Evolutionary conservation across 2,329 filamentous ascomycete genomes (phyloP).

Genomic region (Cercospora zeae-maydis): DNA sequence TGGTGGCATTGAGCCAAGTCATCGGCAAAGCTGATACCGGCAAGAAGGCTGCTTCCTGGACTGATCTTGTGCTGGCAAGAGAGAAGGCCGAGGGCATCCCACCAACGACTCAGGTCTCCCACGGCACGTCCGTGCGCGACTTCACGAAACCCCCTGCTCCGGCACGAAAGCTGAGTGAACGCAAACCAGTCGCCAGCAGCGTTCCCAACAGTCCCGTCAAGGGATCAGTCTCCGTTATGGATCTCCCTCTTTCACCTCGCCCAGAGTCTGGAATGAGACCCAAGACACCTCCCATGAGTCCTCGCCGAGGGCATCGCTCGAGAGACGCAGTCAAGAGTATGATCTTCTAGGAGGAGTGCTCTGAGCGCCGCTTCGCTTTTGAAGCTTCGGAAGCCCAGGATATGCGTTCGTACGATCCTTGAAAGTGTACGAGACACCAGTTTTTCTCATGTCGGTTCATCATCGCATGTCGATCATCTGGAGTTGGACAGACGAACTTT

Average conservation of each 20-base stretch:
- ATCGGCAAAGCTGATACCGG: slow-evolving; percentile 55
- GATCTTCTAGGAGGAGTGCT: slow-evolving; percentile 34
- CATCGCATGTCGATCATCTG: not conserved
- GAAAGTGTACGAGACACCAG: slow-evolving; percentile 4
- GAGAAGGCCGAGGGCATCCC: slow-evolving; percentile 32
- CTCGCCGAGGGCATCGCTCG: slow-evolving; percentile 30
- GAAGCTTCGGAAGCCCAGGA: not conserved
- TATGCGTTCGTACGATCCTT: slow-evolving; percentile 11
- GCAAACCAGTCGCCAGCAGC: slow-evolving; percentile 27
- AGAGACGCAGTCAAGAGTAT: slow-evolving; percentile 40
- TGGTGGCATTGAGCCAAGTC: slow-evolving; percentile 75
- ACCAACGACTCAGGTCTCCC: slow-evolving; percentile 2
- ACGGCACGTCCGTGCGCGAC: slow-evolving; percentile 24
- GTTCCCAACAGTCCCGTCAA: slow-evolving; percentile 31
- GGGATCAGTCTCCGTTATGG: slow-evolving; percentile 14
- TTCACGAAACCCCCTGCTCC: slow-evolving; percentile 30
- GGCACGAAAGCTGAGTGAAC: slow-evolving; percentile 22
- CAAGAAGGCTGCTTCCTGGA: slow-evolving; percentile 54
- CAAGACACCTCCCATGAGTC: slow-evolving; percentile 35
- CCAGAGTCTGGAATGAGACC: slow-evolving; percentile 21
- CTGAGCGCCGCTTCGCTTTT: slow-evolving; percentile 2
- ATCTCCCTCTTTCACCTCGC: slow-evolving; percentile 16
- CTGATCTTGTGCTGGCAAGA: slow-evolving; percentile 55
- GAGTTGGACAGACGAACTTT: slow-evolving; percentile 5
- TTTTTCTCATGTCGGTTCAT: slow-evolving; percentile 9